Evolutionary conservation across 192 early-diverging fungal species (phyloP).

Genomic region (Mortierella alpina): DNA sequence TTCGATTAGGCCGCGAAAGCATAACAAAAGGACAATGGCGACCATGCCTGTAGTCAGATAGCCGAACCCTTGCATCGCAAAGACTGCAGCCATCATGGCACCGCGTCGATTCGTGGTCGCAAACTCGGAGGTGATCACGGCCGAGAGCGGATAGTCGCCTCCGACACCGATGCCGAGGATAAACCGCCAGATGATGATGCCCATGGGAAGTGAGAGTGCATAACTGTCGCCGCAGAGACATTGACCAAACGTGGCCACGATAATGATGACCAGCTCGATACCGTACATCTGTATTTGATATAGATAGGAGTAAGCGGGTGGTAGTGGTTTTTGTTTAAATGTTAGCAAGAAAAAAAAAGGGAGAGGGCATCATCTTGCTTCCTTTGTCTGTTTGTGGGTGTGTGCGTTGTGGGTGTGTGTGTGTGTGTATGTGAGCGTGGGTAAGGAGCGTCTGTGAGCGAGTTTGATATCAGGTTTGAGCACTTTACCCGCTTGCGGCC

Average conservation of each 20-base stretch:
- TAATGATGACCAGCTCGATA: conserved; percentile 91
- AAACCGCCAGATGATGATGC: conserved; percentile 89
- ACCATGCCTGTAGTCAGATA: conserved; percentile 80
- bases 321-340: no score
- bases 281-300: conserved; percentile 77
- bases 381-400: no score
- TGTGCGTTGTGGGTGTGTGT: neutral
- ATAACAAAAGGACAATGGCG: conserved; percentile 69
- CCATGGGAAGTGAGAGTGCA: conserved; percentile 68
- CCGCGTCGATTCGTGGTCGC: conserved; percentile 81
- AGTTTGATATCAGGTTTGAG: neutral
- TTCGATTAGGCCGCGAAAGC: conserved; percentile 70
- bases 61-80: conserved; percentile 90
- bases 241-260: conserved; percentile 86
- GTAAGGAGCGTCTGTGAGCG: neutral
- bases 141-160: conserved; percentile 75
- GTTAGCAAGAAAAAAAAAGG: no score
- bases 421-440: neutral
- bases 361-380: no score
- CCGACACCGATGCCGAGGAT: conserved; percentile 94
- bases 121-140: conserved; percentile 92
- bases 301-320: neutral
- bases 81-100: conserved; percentile 84
- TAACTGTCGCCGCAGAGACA: conserved; percentile 78
- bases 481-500: conserved; percentile 77